These are phyloP conservation scores for Kwoniella sp. DNA, from an alignment of 768 basidiomycete genomes.

Conservation along the genomic window DNA sequence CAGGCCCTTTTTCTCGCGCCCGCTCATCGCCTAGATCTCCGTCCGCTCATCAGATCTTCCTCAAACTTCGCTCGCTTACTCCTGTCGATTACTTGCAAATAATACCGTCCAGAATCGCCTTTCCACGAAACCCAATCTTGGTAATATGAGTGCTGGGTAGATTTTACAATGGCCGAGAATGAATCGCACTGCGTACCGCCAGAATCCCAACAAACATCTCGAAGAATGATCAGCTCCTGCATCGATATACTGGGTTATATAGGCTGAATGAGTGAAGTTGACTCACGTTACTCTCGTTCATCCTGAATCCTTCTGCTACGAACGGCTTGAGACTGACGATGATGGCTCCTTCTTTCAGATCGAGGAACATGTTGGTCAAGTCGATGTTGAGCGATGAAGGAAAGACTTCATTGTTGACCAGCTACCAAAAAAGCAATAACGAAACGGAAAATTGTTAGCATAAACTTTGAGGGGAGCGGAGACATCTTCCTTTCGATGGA, in stretches of 20 bases:
- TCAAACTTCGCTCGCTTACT: slow-evolving; percentile 41
- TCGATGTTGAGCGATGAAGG: slow-evolving; percentile 70
- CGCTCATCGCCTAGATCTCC: background rate
- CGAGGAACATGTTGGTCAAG: slow-evolving; percentile 83
- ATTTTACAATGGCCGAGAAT: slow-evolving; percentile 43
- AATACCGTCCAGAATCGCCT: slow-evolving; percentile 45
- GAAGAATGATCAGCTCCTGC: background rate
- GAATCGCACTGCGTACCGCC: slow-evolving; percentile 42
- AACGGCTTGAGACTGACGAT: slow-evolving; percentile 88
- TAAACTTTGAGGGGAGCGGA: too few relatives aligned
- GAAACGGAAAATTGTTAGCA: slow-evolving; percentile 6
- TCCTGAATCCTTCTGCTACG: slow-evolving; percentile 67
- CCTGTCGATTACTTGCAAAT: slow-evolving; percentile 46
- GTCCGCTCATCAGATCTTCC: slow-evolving; percentile 35
- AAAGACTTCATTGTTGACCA: slow-evolving; percentile 58
- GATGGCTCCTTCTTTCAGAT: slow-evolving; percentile 87
- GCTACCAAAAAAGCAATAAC: slow-evolving; percentile 27
- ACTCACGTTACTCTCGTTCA: slow-evolving; percentile 80
- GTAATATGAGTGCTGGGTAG: slow-evolving; percentile 35
- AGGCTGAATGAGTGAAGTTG: too few relatives aligned
- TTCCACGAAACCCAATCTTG: slow-evolving; percentile 52
- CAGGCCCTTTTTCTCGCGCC: too few relatives aligned
- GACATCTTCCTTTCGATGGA: too few relatives aligned
- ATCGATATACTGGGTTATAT: too few relatives aligned
- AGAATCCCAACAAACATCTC: too few relatives aligned